Percentiles rank a stretch among this genome's conserved stretches.
phyloP scores from a whole-genome alignment of 768 basidiomycete genomes.

The Phylloporus sp. region DNA sequence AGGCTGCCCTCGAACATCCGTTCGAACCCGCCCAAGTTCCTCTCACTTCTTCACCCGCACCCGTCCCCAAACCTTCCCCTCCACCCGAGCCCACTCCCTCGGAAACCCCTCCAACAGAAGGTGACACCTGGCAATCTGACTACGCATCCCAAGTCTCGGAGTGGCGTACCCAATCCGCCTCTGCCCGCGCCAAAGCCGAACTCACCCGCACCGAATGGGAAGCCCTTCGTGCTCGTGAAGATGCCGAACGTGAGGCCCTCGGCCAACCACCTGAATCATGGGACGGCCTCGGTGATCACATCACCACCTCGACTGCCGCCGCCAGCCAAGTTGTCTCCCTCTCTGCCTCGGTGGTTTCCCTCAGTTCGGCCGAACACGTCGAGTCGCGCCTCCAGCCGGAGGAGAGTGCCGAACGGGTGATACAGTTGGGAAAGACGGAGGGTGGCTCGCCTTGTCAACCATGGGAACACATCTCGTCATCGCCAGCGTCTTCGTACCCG shows the following conservation, averaged over 20 bases:
- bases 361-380: slow-evolving; percentile 14
- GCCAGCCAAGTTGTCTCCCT: slow-evolving; percentile 18
- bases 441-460: slow-evolving; percentile 41
- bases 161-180: slow-evolving; percentile 72
- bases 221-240: slow-evolving; percentile 41
- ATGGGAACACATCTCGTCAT: slow-evolving; percentile 71
- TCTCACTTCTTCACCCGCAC: slow-evolving; percentile 7
- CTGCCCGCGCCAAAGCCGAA: slow-evolving; percentile 71
- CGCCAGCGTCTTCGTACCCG: slow-evolving; percentile 63
- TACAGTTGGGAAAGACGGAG: slow-evolving; percentile 12
- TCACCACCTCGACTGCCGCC: slow-evolving; percentile 17
- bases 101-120: slow-evolving; percentile 7
- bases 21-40: slow-evolving; percentile 25
- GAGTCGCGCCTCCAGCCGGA: slow-evolving; percentile 26
- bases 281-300: slow-evolving; percentile 26
- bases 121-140: slow-evolving; percentile 58
- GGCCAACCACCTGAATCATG: slow-evolving; percentile 19
- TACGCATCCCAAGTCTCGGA: slow-evolving; percentile 63
- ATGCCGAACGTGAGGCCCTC: slow-evolving; percentile 40
- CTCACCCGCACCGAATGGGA: slow-evolving; percentile 70
- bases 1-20: slow-evolving; percentile 26
- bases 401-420: slow-evolving; percentile 10
- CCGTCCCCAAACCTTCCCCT: neutral
- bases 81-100: neutral
- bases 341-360: slow-evolving; percentile 16